Percentiles rank a stretch among this genome's conserved stretches.
Conservation (phyloP, 495 filamentous ascomycete species). For the Clavariopsis aquatica region DNA sequence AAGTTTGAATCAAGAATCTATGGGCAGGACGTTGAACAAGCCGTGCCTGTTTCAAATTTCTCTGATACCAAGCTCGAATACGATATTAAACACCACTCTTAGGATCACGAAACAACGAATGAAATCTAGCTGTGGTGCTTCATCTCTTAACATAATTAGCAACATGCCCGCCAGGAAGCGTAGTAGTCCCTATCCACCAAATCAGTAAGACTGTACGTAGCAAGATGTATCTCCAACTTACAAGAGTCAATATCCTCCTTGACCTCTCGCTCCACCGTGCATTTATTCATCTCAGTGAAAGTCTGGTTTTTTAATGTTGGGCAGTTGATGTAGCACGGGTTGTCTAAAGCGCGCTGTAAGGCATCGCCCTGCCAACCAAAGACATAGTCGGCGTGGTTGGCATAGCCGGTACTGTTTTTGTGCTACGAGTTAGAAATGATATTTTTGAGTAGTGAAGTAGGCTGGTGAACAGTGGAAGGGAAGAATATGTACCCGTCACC, state of each 20-base stretch:
- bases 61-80: no score
- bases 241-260: conserved; percentile 32
- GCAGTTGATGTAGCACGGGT: conserved; percentile 21
- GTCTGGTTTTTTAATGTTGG: conserved; percentile 22
- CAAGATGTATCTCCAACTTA: not conserved
- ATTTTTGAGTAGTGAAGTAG: no score
- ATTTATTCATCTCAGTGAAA: conserved; percentile 14
- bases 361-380: conserved; percentile 35
- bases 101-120: no score
- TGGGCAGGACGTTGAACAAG: no score
- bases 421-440: not conserved
- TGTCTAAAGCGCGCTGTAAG: conserved; percentile 26
- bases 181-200: not conserved
- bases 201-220: not conserved
- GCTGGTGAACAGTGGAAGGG: not conserved
- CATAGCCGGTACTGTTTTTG: conserved; percentile 9
- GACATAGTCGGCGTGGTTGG: conserved; percentile 26
- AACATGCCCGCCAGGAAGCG: not conserved
- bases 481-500: conserved; percentile 19
- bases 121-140: no score
- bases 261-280: conserved; percentile 3
- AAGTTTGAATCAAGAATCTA: no score
- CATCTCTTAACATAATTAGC: not conserved
- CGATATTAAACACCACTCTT: no score
- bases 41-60: no score